phyloP scores from a whole-genome alignment of 2,329 filamentous ascomycete genomes.

The Trichoderma harzianum region DNA sequence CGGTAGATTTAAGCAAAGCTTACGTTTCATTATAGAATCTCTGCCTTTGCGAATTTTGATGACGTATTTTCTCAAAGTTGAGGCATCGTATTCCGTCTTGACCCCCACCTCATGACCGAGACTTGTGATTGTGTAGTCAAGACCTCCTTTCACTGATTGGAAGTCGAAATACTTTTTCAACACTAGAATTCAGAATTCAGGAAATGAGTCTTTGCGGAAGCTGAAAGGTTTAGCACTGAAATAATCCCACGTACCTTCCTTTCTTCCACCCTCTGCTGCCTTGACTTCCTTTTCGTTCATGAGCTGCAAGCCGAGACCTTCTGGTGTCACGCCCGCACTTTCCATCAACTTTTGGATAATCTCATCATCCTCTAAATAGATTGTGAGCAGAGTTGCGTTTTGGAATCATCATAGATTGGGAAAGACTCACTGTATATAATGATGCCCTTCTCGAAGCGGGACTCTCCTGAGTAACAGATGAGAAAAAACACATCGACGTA shows the following conservation, averaged over 20 bases:
- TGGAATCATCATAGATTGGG: neutral
- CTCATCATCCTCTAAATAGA: neutral
- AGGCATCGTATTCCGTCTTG: conserved; percentile 1
- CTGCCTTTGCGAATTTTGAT: conserved; percentile 8
- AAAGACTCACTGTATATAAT: conserved; percentile 16
- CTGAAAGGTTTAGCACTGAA: neutral
- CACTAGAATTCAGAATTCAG: neutral
- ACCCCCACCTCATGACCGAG: conserved; percentile 11
- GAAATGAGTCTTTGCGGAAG: neutral
- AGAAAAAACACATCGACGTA: conserved; percentile 19
- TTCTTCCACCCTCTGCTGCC: neutral
- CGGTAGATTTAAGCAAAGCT: neutral
- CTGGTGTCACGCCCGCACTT: neutral
- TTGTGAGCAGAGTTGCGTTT: neutral
- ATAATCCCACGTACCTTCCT: neutral
- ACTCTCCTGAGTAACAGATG: conserved; percentile 20
- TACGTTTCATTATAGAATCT: neutral
- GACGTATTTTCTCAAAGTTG: neutral
- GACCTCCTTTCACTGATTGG: neutral
- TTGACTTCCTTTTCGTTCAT: neutral
- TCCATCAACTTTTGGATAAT: neutral
- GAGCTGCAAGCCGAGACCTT: neutral
- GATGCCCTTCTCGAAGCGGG: conserved; percentile 19
- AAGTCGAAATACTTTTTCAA: conserved; percentile 4
- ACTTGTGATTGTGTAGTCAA: conserved; percentile 10